Evolutionary conservation across 148 eudicot genomes (phyloP).

Genomic region (Chenopodium formosanum): DNA sequence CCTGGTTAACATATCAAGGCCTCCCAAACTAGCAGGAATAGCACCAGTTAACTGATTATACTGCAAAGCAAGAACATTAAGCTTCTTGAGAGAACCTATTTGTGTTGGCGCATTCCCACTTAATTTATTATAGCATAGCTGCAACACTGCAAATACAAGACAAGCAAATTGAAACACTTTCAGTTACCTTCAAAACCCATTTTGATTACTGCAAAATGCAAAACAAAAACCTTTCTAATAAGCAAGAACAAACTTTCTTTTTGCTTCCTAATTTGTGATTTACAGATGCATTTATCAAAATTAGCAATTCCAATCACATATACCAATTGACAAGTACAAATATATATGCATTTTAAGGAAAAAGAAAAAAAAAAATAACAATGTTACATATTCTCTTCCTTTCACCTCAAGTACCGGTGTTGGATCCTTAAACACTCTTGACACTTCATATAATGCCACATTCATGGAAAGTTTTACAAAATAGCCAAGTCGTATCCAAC

Average conservation of each 20-base stretch:
- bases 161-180: conserved; percentile 27
- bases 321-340: not conserved
- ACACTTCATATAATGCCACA: too few relatives aligned
- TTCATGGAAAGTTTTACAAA: too few relatives aligned
- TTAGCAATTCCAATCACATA: not conserved
- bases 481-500: too few relatives aligned
- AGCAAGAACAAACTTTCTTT: not conserved
- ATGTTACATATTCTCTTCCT: too few relatives aligned
- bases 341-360: not conserved
- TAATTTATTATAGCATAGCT: conserved; percentile 78
- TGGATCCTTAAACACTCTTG: too few relatives aligned
- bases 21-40: conserved; percentile 86
- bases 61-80: conserved; percentile 72
- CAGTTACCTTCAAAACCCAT: not conserved
- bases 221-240: not conserved
- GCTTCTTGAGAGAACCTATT: conserved; percentile 70
- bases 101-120: conserved; percentile 72
- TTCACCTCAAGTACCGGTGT: too few relatives aligned
- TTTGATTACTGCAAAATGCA: not conserved
- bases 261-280: not conserved
- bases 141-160: conserved; percentile 57
- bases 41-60: conserved; percentile 72
- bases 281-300: not conserved
- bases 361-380: too few relatives aligned
- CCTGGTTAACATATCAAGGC: conserved; percentile 56